phyloP scores from a whole-genome alignment of 1,284 basidiomycete species.

The Marasmius sp. region DNA sequence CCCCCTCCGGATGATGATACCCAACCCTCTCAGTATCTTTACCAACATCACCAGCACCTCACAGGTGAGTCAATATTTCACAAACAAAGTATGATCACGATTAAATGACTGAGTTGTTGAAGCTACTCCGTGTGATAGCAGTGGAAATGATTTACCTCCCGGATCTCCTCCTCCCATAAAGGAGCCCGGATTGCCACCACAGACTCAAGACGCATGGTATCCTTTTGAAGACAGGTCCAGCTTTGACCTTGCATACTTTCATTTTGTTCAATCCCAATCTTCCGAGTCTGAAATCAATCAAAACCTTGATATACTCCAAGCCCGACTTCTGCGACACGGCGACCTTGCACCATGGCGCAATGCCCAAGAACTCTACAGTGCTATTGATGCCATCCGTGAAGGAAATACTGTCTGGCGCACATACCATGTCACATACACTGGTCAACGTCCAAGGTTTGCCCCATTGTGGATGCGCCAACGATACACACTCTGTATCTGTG shows the following conservation, averaged over 20 bases:
- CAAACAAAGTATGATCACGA: background rate
- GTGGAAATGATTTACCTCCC: too few relatives aligned
- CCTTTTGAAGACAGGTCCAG: conserved; percentile 11
- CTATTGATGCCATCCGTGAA: conserved; percentile 24
- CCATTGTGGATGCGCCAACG: conserved; percentile 1
- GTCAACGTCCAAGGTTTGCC: conserved; percentile 16
- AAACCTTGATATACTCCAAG: conserved; percentile 17
- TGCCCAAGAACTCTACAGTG: conserved; percentile 19
- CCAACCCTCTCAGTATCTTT: background rate
- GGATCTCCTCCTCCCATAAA: background rate
- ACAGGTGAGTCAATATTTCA: background rate
- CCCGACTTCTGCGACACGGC: conserved; percentile 8
- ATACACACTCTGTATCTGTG: background rate
- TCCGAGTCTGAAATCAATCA: conserved; percentile 14
- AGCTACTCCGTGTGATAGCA: background rate
- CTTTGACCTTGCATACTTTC: conserved; percentile 19
- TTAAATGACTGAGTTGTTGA: background rate
- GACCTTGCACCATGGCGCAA: conserved; percentile 21
- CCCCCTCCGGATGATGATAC: background rate
- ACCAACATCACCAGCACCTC: background rate
- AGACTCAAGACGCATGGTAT: conserved; percentile 8
- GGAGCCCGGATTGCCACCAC: background rate
- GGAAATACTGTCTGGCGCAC: conserved; percentile 23
- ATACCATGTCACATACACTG: conserved; percentile 21
- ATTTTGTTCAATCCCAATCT: conserved; percentile 16